Evolutionary conservation across 345 rosid genomes (phyloP), one percentile per base, ranked within the genome.

Genomic region (Euphorbia tirucalli): DNA sequence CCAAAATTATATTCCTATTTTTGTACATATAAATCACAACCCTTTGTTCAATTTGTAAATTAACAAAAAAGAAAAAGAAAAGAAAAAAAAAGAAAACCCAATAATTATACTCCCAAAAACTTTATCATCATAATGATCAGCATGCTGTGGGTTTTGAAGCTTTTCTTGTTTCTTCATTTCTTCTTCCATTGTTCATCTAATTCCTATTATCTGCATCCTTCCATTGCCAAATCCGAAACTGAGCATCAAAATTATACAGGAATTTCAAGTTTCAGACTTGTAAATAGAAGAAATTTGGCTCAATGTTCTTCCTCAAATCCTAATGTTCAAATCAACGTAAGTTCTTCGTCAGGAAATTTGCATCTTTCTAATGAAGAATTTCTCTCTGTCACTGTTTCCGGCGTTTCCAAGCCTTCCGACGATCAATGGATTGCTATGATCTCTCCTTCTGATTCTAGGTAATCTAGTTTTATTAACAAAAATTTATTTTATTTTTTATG

Each of bases 371-470:
- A 89, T 37, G 87, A 86, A 0, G 80, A 78, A 32, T 78, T 49
- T 27, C 74, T 89, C 14, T 74, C 56, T 0, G 89, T 89, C 1
- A 87, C 77, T 0, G 90, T 86, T 30, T 65, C 67, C 10, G 95
- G 92, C 0, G 84, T 87, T 59, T 31, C 80, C 22, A 24, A 18
- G 4, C 95, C 95, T 0, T 68, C 81, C 0, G 18, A 69, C 0
- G 15, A 21, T 31, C 82, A 86, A 64, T 89, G 95, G 95, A 74
- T 89, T 27, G 95, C 87, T 79, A 89, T 89, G 90, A 83, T 89
- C 31, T 81, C 95, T 14, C 90, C 95, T 27, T 78, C 90, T 19
- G 59, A 62, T 61, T 77, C 92, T 0, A 68, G 73, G 95, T 89
- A 87, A 74, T 3, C 0, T 49, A 19, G 4, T 44, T 18, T 13